These are phyloP conservation scores for Colletotrichum filicis DNA, from an alignment of 2,329 filamentous ascomycete species.

Conservation along the genomic window DNA sequence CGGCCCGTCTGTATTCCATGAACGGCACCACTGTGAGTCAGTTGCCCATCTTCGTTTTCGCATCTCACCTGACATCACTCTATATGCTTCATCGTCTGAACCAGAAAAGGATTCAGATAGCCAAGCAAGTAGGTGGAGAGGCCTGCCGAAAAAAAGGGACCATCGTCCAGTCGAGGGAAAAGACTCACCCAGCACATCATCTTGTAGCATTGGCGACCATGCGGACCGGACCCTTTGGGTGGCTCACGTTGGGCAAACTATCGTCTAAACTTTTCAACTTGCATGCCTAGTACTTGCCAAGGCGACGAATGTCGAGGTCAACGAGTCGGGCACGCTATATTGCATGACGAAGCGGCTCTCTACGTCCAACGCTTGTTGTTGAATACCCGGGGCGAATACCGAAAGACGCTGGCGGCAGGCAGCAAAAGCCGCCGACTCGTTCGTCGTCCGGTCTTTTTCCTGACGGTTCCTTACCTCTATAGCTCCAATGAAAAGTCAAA, in stretches of 20 bases:
- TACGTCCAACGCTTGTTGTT: background rate
- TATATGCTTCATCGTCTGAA: slow-evolving; percentile 21
- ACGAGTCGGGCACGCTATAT: background rate
- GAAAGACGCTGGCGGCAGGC: background rate
- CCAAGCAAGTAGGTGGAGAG: background rate
- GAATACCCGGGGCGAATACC: background rate
- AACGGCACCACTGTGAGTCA: slow-evolving; percentile 22
- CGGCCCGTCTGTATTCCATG: background rate
- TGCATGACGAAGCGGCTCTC: background rate
- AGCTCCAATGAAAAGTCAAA: background rate
- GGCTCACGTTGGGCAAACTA: background rate
- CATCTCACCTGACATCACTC: slow-evolving; percentile 11
- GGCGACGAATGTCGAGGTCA: background rate
- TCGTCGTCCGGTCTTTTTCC: background rate
- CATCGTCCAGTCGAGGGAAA: background rate
- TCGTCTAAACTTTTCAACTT: slow-evolving; percentile 16
- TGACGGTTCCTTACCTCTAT: background rate
- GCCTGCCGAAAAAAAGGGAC: background rate
- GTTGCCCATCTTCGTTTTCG: slow-evolving; percentile 18
- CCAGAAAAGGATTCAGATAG: background rate
- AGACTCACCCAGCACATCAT: background rate
- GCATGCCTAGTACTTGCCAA: slow-evolving; percentile 15
- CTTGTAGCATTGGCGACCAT: background rate
- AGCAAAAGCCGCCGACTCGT: background rate
- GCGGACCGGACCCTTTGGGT: background rate